phyloP scores from a whole-genome alignment of 345 rosid genomes.

The Populus davidiana region DNA sequence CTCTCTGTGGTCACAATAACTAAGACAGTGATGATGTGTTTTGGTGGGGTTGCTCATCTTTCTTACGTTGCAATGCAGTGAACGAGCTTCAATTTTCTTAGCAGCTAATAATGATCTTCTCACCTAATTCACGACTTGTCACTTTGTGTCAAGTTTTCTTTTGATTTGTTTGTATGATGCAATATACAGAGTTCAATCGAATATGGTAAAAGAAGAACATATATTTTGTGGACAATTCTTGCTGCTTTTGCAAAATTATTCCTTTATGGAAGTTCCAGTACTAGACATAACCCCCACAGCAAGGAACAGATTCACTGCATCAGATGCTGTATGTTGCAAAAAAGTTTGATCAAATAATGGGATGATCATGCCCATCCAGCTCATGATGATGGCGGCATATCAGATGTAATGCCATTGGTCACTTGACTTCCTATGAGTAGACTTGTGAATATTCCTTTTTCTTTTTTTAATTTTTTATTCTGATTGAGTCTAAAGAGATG shows the following conservation, averaged over 20 bases:
- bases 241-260: conserved; percentile 17
- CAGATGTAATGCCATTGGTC: background rate
- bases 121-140: conserved; percentile 21
- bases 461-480: background rate
- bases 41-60: conserved; percentile 15
- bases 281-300: background rate
- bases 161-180: background rate
- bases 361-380: background rate
- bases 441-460: background rate
- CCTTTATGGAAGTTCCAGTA: conserved; percentile 1
- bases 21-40: background rate
- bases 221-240: background rate
- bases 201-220: background rate
- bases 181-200: no score
- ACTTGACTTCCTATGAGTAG: background rate
- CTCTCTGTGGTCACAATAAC: background rate
- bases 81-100: conserved; percentile 1
- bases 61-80: background rate
- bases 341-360: background rate
- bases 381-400: background rate
- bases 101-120: conserved; percentile 13
- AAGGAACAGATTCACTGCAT: conserved; percentile 10
- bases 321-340: conserved; percentile 1
- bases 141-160: background rate
- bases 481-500: conserved; percentile 16